Evolutionary conservation across 2,329 filamentous ascomycete genomes (phyloP).

Genomic region (Fusarium odoratissimum): DNA sequence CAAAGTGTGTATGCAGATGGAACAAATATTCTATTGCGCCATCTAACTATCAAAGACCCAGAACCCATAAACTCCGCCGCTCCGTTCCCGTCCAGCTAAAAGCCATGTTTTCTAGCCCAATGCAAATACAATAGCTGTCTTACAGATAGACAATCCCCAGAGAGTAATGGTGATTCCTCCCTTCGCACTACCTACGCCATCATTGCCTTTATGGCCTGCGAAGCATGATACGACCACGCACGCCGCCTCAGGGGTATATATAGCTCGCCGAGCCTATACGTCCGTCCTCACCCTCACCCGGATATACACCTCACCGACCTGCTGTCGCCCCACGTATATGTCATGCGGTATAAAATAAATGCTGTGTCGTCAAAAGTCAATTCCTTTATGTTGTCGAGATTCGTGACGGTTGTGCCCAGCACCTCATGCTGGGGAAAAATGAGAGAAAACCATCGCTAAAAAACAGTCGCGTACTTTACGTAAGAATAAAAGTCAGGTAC

Average conservation of each 20-base stretch:
- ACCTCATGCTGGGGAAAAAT: constrained; percentile 31
- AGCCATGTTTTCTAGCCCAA: constrained; percentile 44
- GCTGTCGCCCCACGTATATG: constrained; percentile 29
- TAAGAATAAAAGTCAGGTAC: constrained; percentile 22
- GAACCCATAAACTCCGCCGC: constrained; percentile 51
- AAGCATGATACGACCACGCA: neutral
- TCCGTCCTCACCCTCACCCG: constrained; percentile 20
- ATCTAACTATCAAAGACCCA: constrained; percentile 44
- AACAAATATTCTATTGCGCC: constrained; percentile 41
- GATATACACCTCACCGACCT: constrained; percentile 14
- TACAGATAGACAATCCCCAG: constrained; percentile 35
- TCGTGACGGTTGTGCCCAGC: constrained; percentile 45
- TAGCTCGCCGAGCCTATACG: constrained; percentile 34
- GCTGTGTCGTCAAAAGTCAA: constrained; percentile 45
- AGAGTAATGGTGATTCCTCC: constrained; percentile 27
- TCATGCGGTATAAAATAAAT: constrained; percentile 41
- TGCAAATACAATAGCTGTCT: constrained; percentile 44
- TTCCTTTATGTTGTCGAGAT: constrained; percentile 41
- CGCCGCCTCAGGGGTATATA: constrained; percentile 36
- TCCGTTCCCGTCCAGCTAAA: constrained; percentile 46
- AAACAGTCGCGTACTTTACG: constrained; percentile 40
- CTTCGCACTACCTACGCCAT: constrained; percentile 12
- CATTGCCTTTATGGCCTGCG: constrained; percentile 14
- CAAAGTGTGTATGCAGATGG: constrained; percentile 4
- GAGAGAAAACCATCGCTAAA: constrained; percentile 49